phyloP scores from a whole-genome alignment of 2,329 filamentous ascomycete genomes.

The Calonectria pauciramosa region DNA sequence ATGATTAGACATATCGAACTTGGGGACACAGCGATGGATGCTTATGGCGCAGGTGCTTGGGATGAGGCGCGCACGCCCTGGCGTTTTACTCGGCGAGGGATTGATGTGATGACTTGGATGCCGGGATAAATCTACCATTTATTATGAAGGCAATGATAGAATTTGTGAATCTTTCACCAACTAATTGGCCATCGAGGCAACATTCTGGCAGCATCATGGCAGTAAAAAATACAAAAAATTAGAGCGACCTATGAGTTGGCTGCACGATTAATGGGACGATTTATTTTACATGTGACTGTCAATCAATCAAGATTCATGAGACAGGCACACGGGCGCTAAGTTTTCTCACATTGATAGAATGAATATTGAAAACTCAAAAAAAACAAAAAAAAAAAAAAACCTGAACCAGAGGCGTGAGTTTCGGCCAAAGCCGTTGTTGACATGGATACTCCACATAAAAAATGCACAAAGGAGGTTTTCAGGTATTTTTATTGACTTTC shows the following conservation, averaged over 20 bases:
- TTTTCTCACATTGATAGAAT: not conserved
- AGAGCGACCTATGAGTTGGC: not conserved
- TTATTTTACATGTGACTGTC: not conserved
- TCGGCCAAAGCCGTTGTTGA: not conserved
- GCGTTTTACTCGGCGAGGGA: not conserved
- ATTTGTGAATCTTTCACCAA: not conserved
- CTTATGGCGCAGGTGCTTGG: not conserved
- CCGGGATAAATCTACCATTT: not conserved
- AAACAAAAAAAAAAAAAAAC: too few species aligned
- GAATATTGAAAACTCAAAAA: not conserved
- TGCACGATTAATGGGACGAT: not conserved
- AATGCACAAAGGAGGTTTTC: not conserved
- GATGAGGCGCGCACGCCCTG: not conserved
- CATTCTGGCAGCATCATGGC: not conserved
- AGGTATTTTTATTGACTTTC: not conserved
- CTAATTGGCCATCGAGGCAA: not conserved
- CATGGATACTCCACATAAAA: not conserved
- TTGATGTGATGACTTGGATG: not conserved
- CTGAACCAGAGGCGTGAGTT: not conserved
- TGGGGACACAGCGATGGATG: not conserved
- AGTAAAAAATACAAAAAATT: not conserved
- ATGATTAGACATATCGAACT: not conserved
- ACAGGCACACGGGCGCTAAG: not conserved
- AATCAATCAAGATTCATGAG: not conserved
- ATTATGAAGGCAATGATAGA: not conserved